These are phyloP conservation scores for Populus simonii DNA, from an alignment of 345 rosid genomes.

Conservation along the genomic window DNA sequence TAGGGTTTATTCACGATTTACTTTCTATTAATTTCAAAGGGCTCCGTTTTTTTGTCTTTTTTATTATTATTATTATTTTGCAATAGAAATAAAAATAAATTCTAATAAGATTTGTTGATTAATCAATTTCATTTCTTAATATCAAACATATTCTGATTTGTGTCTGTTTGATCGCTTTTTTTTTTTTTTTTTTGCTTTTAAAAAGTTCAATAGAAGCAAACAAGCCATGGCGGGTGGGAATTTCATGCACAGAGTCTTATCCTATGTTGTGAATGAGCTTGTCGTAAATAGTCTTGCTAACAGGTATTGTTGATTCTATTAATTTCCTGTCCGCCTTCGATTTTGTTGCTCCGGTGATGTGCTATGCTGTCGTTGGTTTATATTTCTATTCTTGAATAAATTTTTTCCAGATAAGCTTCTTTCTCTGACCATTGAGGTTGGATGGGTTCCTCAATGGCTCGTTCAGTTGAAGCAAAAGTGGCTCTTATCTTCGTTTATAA, in stretches of 20 bases:
- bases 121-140: neutral
- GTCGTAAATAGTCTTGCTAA: conserved; percentile 83
- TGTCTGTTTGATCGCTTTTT: neutral
- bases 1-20: neutral
- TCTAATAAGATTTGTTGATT: neutral
- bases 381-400: neutral
- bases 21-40: neutral
- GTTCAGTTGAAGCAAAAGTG: conserved; percentile 49
- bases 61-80: neutral
- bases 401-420: conserved; percentile 30
- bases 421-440: conserved; percentile 37
- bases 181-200: neutral
- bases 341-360: neutral
- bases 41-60: neutral
- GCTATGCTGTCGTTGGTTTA: neutral
- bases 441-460: conserved; percentile 39
- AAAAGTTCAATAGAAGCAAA: neutral
- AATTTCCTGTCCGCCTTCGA: neutral
- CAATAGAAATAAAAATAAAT: neutral
- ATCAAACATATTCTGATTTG: neutral
- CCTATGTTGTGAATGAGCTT: conserved; percentile 74
- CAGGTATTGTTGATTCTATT: conserved; percentile 42
- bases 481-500: conserved; percentile 9
- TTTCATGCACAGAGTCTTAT: conserved; percentile 69
- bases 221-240: conserved; percentile 82